phyloP scores from a whole-genome alignment of 345 rosid genomes.

The Hibiscus mutabilis region DNA sequence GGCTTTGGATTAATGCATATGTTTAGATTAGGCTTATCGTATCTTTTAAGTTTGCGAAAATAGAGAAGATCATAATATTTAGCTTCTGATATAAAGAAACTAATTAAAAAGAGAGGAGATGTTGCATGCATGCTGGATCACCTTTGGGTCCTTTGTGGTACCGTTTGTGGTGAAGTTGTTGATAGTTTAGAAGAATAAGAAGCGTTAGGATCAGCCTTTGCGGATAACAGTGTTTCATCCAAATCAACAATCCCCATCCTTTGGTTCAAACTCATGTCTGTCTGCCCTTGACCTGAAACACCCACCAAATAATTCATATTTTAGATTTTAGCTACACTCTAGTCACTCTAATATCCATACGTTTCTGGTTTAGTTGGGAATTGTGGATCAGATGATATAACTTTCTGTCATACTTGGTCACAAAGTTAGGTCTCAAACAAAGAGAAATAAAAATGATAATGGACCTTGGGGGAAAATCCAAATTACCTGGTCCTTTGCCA shows the following conservation, averaged over 20 bases:
- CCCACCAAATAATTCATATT: slow-evolving; percentile 17
- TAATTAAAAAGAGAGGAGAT: not conserved
- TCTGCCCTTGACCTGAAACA: slow-evolving; percentile 42
- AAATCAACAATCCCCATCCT: slow-evolving; percentile 21
- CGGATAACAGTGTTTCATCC: slow-evolving; percentile 23
- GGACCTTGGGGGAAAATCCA: slow-evolving; percentile 3
- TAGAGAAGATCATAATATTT: not conserved
- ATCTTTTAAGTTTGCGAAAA: not conserved
- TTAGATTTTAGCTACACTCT: not conserved
- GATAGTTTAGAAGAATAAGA: slow-evolving; percentile 18
- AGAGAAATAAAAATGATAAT: slow-evolving; percentile 9
- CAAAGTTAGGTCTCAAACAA: too few species aligned
- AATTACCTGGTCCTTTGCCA: slow-evolving; percentile 71
- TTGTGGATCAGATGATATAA: slow-evolving; percentile 19
- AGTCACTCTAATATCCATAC: slow-evolving; percentile 1
- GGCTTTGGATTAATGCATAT: not conserved
- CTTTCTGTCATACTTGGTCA: slow-evolving; percentile 10
- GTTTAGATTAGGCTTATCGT: not conserved
- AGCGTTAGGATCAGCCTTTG: slow-evolving; percentile 17
- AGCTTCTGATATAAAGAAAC: not conserved
- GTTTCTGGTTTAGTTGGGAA: slow-evolving; percentile 14
- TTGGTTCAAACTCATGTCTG: slow-evolving; percentile 31
- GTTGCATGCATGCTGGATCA: slow-evolving; percentile 7
- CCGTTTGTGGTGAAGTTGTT: slow-evolving; percentile 16
- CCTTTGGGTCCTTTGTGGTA: slow-evolving; percentile 31